Evolutionary conservation across 495 filamentous ascomycete genomes (phyloP).

Genomic region (Aspergillus asperescens): DNA sequence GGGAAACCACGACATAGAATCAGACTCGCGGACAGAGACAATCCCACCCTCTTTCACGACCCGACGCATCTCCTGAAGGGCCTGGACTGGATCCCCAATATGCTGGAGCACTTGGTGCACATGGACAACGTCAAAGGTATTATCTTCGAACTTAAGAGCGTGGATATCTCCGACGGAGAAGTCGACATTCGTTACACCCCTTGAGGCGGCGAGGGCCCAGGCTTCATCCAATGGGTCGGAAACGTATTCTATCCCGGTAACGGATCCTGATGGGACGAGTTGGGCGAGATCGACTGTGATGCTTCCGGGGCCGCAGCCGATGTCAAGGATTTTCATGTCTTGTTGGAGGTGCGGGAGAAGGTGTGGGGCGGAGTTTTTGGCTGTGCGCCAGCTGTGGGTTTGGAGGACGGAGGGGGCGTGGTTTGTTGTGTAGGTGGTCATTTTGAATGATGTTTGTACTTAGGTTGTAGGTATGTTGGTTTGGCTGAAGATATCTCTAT

Average conservation of each 20-base stretch:
- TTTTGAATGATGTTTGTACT: no score
- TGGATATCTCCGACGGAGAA: slow-evolving; percentile 48
- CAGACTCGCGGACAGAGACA: slow-evolving; percentile 47
- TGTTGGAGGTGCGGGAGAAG: slow-evolving; percentile 47
- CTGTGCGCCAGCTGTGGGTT: slow-evolving; percentile 50
- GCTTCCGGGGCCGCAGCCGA: slow-evolving; percentile 19
- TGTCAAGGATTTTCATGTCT: slow-evolving; percentile 23
- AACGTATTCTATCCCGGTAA: slow-evolving; percentile 43
- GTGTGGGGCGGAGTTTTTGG: slow-evolving; percentile 45
- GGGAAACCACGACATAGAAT: slow-evolving; percentile 44
- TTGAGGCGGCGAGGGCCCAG: slow-evolving; percentile 30
- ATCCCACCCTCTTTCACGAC: slow-evolving; percentile 47
- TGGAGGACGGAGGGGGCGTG: slow-evolving; percentile 45
- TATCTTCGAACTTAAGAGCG: slow-evolving; percentile 40
- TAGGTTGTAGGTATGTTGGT: no score
- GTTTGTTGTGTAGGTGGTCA: slow-evolving; percentile 44
- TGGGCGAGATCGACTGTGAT: slow-evolving; percentile 49
- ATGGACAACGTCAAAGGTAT: slow-evolving; percentile 56
- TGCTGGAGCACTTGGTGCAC: slow-evolving; percentile 55
- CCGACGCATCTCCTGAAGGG: slow-evolving; percentile 47
- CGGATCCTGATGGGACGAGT: slow-evolving; percentile 41
- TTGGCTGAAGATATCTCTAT: no score
- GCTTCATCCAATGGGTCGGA: slow-evolving; percentile 39
- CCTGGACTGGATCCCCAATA: slow-evolving; percentile 40
- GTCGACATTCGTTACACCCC: slow-evolving; percentile 40